These are phyloP conservation scores for Leishmania tarentolae DNA, from an alignment of 208 protist species.

Conservation along the genomic window DNA sequence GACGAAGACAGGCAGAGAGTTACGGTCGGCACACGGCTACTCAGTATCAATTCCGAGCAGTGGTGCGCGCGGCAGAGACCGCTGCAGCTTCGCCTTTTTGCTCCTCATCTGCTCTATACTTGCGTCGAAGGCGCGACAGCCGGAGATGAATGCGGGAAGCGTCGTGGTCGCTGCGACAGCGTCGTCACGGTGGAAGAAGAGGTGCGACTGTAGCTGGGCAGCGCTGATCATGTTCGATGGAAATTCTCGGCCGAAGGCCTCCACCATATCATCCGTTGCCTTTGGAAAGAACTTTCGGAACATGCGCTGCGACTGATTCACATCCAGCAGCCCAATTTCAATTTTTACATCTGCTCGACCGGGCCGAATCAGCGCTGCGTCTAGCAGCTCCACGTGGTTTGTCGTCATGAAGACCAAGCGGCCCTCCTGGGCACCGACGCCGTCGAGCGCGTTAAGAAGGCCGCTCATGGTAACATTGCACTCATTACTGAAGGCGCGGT, in stretches of 20 bases:
- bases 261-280: conserved; percentile 27
- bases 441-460: conserved; percentile 96
- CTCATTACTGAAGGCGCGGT: conserved; percentile 91
- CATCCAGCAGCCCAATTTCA: conserved; percentile 74
- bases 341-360: conserved; percentile 95
- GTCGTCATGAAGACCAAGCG: conserved; percentile 97
- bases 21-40: background rate
- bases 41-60: conserved; percentile 22
- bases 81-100: conserved; percentile 41
- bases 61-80: conserved; percentile 33
- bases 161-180: conserved; percentile 50
- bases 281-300: conserved; percentile 90
- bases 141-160: conserved; percentile 49
- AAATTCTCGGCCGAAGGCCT: conserved; percentile 48
- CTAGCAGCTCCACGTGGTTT: conserved; percentile 95
- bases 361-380: conserved; percentile 94
- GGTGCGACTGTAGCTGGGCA: conserved; percentile 93
- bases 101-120: conserved; percentile 48
- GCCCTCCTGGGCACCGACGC: conserved; percentile 94
- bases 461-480: conserved; percentile 94
- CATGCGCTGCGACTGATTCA: conserved; percentile 73
- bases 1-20: background rate
- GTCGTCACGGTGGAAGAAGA: conserved; percentile 90
- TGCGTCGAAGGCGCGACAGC: conserved; percentile 52
- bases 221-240: conserved; percentile 61